Base-by-base conservation (phyloP, 2,329 filamentous ascomycete genomes). In the Didymosphaeria variabile region DNA sequence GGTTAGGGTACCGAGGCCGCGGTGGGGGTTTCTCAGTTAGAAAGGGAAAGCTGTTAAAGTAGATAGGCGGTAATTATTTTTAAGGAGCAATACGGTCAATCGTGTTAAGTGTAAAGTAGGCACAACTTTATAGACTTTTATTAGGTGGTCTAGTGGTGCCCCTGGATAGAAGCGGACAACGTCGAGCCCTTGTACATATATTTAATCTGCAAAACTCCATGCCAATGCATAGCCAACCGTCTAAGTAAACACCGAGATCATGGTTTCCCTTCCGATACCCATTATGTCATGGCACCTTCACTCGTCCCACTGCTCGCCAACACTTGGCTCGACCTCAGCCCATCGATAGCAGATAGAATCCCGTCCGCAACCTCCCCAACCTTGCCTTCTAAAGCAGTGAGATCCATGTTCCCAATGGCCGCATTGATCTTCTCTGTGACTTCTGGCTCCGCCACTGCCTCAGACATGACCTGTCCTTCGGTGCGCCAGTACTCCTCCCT, bases 401-500 rank as follows among this genome's bases (percentile, higher is more conserved):
- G 85, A 72, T 92, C 85, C 61, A 92, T 85, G 57, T 88, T 84
- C 70, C 82, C 81, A 66, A 94, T 77, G 12, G 88, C 90, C 73
- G 88, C 86, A 61, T 90, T 89, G 63, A 93, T 86, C 55, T 90
- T 87, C 70, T 90, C 88, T 38, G 92, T 80, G 8, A 94, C 91
- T 63, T 91, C 90, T 63, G 88, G 84, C 64, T 94, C 91, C 81
- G 93, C 91, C 85, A 96, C 90, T 26, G 91, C 88, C 71, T 90
- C 88, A 38, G 85, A 82, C 86, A 91, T 92, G 32, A 92, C 77
- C 55, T 86, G 82, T 7, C 88, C 90, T 80, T 97, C 92, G 47
- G 90, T 89, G 10, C 83, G 81, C 94, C 94, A 98, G 79, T 97
- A 97, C 17, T 83, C 85, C 67, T 90, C 86, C 53, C 86, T 85